Base-by-base conservation (phyloP, 768 basidiomycete species). In the Boletus sp. region DNA sequence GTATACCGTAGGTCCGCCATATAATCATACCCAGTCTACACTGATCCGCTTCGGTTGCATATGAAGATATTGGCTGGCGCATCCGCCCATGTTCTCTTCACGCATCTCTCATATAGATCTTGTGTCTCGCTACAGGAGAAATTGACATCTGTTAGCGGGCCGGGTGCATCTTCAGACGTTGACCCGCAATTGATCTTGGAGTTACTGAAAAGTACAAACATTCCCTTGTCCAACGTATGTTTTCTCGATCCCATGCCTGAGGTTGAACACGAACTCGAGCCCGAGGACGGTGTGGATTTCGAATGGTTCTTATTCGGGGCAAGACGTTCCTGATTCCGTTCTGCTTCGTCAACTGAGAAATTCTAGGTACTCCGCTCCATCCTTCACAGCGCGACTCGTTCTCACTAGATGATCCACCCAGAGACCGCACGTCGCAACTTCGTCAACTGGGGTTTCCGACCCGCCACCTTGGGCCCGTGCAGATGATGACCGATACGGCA, bases 401-500 rank as follows among this genome's bases (percentile, higher is more conserved):
- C 40, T 52, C 50, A 58, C 20, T 3, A 2, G 96, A 98, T 66
- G 95, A 99, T 73, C 96, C 96, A 2, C 96, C 96, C 0, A 81
- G 94, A 37, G 96, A 99, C 70, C 80, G 96, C 51, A 99, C 96
- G 2, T 82, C 85, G 1, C 92, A 96, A 68, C 82, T 99, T 36
- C 87, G 96, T 32, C 80, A 79, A 15, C 75, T 94, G 37, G 94
- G 94, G 1, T 99, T 96, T 70, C 90, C 92, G 1, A 82, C 82
- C 7, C 82, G 97, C 33, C 91, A 90, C 71, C 78, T 99, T 8
- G 94, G 94, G 0, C 76, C 85, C 2, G 78, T 93, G 1, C 97
- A 99, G 73, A 99, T 99, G 97, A 98, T 97, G 35, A 99, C 97
- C 0, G 96, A 99, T 73, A 98, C 96, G 2, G 96, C 96, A 1